Base-by-base conservation (phyloP, 257 asterid species). In the Solanum piurae region DNA sequence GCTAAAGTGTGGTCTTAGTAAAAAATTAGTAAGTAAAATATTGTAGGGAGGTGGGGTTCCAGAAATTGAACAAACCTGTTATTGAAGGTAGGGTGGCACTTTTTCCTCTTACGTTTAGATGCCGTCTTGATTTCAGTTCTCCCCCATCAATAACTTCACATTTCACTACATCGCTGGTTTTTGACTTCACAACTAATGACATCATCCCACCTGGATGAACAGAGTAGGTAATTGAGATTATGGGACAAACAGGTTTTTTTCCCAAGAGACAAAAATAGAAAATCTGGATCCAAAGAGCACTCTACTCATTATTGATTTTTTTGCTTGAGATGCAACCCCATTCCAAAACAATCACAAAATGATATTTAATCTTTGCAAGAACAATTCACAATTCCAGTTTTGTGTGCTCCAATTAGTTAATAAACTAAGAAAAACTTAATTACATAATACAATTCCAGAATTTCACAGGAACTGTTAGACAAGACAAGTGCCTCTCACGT, bases 81-180 rank as follows among this genome's bases (percentile, higher is more conserved):
- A 97, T 95, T 66, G 99, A 97, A 91, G 99, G 99, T 87, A 97
- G 90, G 58, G 95, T 97, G 37, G 99, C 99, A 92, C 99, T 97
- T 90, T 95, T 97, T 88, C 99, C 99, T 46, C 99, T 98, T 89
- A 97, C 99, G 87, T 97, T 97, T 83, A 97, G 91, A 92, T 97
- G 99, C 21, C 99, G 92, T 89, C 99, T 95, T 72, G 99, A 97
- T 89, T 96, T 95, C 90, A 97, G 93, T 88, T 95, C 99, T 87
- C 99, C 99, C 75, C 99, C 99, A 90, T 97, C 99, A 89, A 94
- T 90, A 66, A 97, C 99, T 89, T 89, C 89, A 89, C 99, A 97
- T 89, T 92, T 93, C 33, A 97, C 99, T 69, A 91, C 79, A 83
- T 95, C 94, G 68, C 84, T 42, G 68, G 98, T 91, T 93, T 97